Evolutionary conservation across 352 stramenopile species (phyloP), one percentile per base, ranked within the genome.

Genomic region (Globisporangium paroecandrum): DNA sequence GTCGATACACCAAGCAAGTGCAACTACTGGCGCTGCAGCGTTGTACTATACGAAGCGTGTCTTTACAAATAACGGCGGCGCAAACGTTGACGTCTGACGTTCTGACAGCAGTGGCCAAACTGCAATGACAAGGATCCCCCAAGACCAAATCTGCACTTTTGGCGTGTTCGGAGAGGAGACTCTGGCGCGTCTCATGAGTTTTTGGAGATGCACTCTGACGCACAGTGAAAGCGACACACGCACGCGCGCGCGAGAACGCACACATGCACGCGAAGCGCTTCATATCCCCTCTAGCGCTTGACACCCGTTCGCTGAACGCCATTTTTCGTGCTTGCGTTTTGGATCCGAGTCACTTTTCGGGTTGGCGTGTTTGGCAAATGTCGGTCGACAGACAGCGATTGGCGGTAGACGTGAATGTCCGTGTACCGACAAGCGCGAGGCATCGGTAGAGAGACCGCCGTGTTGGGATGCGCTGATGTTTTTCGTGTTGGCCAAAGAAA

Each of bases 401-500:
- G 27, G 20, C 54, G 54, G 54, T 34, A 43, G 27, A 43, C 9
- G 15, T 36, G 27, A 13, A 15, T 36, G 51, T 58, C 7, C 13
- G 4, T n/a, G 15, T 10, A 22, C 13, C 18, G 18, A 20, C 18
- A 20, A 22, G 43, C 18, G 18, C 41, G 18, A 51, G 43, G 27
- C 25, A 27, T 43, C 47, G 43, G 60, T 58, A 41, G 60, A 65
- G 38, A 27, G 34, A 41, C 36, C 34, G 29, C 29, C 62, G 62
- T 67, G 62, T 67, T 67, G 27, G 4, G 49, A 60, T 41, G 53
- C 22, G 29, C 13, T n/a, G 22, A 51, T 54, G n/a, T 47, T 66
- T 66, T 66, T 66, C 61, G 61, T 66, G 61, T 66, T 67, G 62
- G 49, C 3, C 49, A 67, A 61, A 67, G 47, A 67, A 61, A 67